A percentile compares a stretch with the other conserved stretches of the same genome.
Conservation (phyloP, 148 eudicot species). For the Dysphania ambrosioides region DNA sequence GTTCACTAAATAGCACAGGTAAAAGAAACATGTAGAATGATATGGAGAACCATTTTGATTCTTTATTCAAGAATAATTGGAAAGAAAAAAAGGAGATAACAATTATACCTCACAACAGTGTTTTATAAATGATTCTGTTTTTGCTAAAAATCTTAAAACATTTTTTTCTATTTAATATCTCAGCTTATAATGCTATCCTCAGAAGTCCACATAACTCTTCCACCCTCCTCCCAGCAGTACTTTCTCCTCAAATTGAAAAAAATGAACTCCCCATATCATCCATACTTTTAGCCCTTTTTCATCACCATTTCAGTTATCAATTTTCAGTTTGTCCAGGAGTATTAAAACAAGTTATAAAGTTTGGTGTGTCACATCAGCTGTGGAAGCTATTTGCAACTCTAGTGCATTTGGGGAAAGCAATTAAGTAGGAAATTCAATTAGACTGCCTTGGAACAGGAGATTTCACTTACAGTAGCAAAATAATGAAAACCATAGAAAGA, state of each 20-base stretch:
- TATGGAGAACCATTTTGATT: not conserved
- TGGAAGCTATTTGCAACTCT: too few relatives aligned
- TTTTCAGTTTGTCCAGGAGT: not conserved
- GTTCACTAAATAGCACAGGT: not conserved
- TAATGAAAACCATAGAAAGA: not conserved
- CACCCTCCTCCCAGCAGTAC: not conserved
- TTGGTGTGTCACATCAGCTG: too few relatives aligned
- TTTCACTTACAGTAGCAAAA: not conserved
- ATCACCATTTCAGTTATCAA: not conserved
- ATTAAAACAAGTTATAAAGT: not conserved
- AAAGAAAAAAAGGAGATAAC: not conserved
- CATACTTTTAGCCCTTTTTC: not conserved
- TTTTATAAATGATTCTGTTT: not conserved
- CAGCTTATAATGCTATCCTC: not conserved
- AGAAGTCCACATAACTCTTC: not conserved
- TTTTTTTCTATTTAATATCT: not conserved
- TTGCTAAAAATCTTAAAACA: not conserved
- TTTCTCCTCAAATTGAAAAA: not conserved
- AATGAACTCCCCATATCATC: not conserved
- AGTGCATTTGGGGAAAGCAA: not conserved
- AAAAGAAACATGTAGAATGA: not conserved
- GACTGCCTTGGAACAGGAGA: not conserved
- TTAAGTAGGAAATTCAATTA: not conserved
- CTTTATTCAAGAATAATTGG: not conserved
- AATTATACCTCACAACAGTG: too few relatives aligned